Evolutionary conservation across 495 filamentous ascomycete species (phyloP).

Genomic region (Neurospora sp.): DNA sequence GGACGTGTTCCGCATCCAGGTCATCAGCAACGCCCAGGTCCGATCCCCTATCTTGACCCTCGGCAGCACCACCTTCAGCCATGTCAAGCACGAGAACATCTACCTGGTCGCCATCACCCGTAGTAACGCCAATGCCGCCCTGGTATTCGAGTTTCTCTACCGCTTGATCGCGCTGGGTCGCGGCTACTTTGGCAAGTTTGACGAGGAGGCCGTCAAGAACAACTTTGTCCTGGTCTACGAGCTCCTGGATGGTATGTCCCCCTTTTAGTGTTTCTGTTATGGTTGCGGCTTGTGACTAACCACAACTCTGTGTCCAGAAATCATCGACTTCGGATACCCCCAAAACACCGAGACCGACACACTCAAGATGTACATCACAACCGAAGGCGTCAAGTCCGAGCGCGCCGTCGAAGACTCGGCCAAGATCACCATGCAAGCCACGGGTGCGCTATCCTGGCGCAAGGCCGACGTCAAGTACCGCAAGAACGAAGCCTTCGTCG

Average conservation of each 20-base stretch:
- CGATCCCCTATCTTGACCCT: constrained; percentile 96
- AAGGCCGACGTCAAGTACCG: constrained; percentile 96
- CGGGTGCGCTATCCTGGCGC: constrained; percentile 92
- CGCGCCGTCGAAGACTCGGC: constrained; percentile 86
- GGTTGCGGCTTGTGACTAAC: background rate
- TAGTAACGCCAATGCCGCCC: constrained; percentile 97
- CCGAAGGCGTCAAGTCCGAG: constrained; percentile 96
- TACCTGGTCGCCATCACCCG: constrained; percentile 97
- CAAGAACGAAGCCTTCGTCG: constrained; percentile 64
- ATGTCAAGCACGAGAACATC: constrained; percentile 99
- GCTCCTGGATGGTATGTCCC: constrained; percentile 72
- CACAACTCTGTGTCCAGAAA: constrained; percentile 47
- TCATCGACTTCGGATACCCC: constrained; percentile 97
- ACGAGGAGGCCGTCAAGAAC: constrained; percentile 99
- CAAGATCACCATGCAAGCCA: constrained; percentile 98
- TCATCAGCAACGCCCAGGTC: constrained; percentile 97
- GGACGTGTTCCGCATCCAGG: constrained; percentile 98
- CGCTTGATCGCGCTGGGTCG: constrained; percentile 81
- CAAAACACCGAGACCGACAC: constrained; percentile 99
- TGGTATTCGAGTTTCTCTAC: constrained; percentile 98
- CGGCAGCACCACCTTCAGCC: constrained; percentile 95
- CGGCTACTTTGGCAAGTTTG: constrained; percentile 97
- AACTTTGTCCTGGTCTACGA: constrained; percentile 99
- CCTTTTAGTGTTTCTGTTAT: background rate
- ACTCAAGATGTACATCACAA: constrained; percentile 99